Conservation (phyloP, 345 rosid species). For the Zanthoxylum bungeanum region DNA sequence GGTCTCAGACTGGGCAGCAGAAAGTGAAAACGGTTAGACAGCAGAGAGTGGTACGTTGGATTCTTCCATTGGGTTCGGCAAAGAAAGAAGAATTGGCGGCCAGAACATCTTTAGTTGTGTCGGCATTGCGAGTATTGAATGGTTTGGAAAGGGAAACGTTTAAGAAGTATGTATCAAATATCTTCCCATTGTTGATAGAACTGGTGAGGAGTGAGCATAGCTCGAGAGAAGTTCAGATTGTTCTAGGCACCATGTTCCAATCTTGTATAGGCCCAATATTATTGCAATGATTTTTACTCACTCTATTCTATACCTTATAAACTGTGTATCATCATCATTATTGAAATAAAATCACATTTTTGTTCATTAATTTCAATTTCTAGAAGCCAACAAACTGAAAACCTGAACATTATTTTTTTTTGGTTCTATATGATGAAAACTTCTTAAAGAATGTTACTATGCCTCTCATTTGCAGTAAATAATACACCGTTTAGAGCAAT, state of each 20-base stretch:
- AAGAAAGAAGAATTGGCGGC: slow-evolving; percentile 81
- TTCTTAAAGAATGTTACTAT: no score
- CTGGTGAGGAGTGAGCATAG: slow-evolving; percentile 81
- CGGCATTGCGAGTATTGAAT: slow-evolving; percentile 52
- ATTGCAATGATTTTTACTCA: slow-evolving; percentile 23
- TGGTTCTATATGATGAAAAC: no score
- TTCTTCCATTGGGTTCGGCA: slow-evolving; percentile 63
- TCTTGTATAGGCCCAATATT: slow-evolving; percentile 83
- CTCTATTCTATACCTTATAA: not conserved
- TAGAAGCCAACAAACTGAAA: no score
- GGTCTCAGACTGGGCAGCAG: slow-evolving; percentile 15
- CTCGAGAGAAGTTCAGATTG: slow-evolving; percentile 71
- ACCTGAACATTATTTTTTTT: no score
- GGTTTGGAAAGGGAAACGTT: slow-evolving; percentile 53
- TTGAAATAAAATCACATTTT: no score
- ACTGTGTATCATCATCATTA: no score
- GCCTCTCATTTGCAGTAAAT: no score
- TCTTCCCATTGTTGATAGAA: slow-evolving; percentile 76
- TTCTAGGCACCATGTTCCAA: slow-evolving; percentile 59
- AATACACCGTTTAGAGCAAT: not conserved
- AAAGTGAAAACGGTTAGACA: slow-evolving; percentile 27
- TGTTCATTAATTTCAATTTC: no score
- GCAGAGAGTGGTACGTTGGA: slow-evolving; percentile 42
- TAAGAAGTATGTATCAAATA: slow-evolving; percentile 42
- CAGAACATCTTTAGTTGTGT: slow-evolving; percentile 58